Base-by-base conservation (phyloP, 768 basidiomycete species). In the Crassisporium funariophilum region DNA sequence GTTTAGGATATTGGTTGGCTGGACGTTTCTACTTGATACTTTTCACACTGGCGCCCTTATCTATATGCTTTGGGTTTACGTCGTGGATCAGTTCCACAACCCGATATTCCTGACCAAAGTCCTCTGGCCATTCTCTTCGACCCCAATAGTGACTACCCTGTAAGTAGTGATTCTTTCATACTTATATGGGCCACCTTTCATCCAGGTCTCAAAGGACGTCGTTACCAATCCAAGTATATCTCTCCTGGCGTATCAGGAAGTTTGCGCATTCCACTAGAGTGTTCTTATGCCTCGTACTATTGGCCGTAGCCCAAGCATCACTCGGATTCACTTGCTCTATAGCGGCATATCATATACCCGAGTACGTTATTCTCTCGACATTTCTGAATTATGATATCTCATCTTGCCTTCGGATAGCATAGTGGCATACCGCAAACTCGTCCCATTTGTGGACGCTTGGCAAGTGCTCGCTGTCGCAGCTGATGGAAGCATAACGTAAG, bases 361-460 rank as follows among this genome's bases (percentile, higher is more conserved):
- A 56, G 65, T 65, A 29, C 34, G 59, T 43, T 2, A 11, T 31
- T 31, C n/a, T 31, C 2, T 5, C 29, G 5, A n/a, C 27, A 31
- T 31, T 31, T 5, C 29, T 31, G 11, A 31, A 10, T 31, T 29
- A 13, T 29, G 13, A n/a, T n/a, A n/a, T n/a, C 13, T 29, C 27
- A 11, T 31, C n/a, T 31, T 31, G 10, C 5, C 5, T 31, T 31
- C 29, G 29, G 29, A 10, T 5, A 31, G 29, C 29, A 31, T 31
- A n/a, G n/a, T n/a, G n/a, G n/a, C n/a, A n/a, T 67, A 63, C 36
- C 52, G 40, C 15, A 46, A 40, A 15, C 56, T 67, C 2, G 54
- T 64, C 12, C 64, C 64, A 4, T 53, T 61, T 23, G 64, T 65
- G 13, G 60, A 59, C 44, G 55, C 65, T 15, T 67, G 65, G 65